A percentile compares a stretch with the other conserved stretches of the same genome.
phyloP scores from a whole-genome alignment of 2,329 filamentous ascomycete genomes.

The Fusarium continuum region DNA sequence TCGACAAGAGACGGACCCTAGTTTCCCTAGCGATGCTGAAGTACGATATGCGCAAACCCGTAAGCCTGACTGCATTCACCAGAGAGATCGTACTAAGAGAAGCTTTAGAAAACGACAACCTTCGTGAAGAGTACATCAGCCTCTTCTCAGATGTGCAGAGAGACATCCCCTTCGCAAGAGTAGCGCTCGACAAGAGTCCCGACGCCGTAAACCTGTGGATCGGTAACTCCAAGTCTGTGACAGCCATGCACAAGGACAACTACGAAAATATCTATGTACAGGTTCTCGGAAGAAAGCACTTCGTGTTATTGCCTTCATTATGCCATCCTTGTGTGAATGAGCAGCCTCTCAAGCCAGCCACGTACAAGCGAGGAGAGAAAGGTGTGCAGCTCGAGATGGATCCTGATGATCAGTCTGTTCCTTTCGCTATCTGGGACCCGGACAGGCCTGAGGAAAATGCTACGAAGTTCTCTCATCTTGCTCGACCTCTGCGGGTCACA shows the following conservation, averaged over 20 bases:
- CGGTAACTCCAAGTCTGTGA: conserved; percentile 74
- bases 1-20: conserved; percentile 59
- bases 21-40: conserved; percentile 51
- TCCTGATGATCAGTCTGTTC: conserved; percentile 55
- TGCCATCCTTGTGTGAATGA: conserved; percentile 77
- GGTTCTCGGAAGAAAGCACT: conserved; percentile 76
- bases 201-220: conserved; percentile 89
- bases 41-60: conserved; percentile 80
- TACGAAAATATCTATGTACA: conserved; percentile 90
- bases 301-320: conserved; percentile 76
- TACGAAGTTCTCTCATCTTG: conserved; percentile 68
- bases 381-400: conserved; percentile 50
- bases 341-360: conserved; percentile 62
- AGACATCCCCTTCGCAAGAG: conserved; percentile 75
- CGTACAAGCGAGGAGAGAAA: conserved; percentile 59
- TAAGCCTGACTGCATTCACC: conserved; percentile 48
- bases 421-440: conserved; percentile 80
- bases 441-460: conserved; percentile 60
- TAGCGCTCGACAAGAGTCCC: conserved; percentile 71
- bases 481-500: conserved; percentile 71
- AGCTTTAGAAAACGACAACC: conserved; percentile 78
- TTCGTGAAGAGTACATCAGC: conserved; percentile 74
- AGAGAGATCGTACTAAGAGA: not conserved
- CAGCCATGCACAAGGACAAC: conserved; percentile 81
- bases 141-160: conserved; percentile 71